These are phyloP conservation scores for Kuraishia floccosa DNA, from an alignment of 805 yeast species.

Conservation along the genomic window DNA sequence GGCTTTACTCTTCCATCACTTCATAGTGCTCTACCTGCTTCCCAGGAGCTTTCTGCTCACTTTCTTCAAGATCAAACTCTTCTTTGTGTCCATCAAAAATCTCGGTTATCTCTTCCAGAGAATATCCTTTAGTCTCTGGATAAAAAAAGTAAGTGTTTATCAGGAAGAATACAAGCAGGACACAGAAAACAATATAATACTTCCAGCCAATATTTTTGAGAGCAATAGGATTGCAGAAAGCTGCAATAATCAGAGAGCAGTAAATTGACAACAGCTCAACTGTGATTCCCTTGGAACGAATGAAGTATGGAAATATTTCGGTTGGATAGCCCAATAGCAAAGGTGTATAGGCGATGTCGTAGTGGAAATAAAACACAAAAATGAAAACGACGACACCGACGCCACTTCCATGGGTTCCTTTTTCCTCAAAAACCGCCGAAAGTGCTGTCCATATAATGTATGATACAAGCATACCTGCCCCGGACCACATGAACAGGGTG, in stretches of 20 bases:
- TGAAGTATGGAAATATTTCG: slow-evolving; percentile 23
- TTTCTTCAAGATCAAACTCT: no score
- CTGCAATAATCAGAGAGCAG: slow-evolving; percentile 9
- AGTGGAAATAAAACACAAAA: not conserved
- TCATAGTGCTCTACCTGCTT: no score
- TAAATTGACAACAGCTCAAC: slow-evolving; percentile 7
- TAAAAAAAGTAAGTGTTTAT: slow-evolving; percentile 19
- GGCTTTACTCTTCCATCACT: no score
- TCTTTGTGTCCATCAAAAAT: slow-evolving; percentile 24
- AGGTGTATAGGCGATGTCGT: not conserved
- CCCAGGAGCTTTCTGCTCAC: no score
- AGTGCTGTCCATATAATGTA: slow-evolving; percentile 31
- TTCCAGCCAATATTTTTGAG: slow-evolving; percentile 24
- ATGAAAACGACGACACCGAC: not conserved
- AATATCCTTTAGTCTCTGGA: slow-evolving; percentile 25
- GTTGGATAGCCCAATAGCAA: slow-evolving; percentile 7
- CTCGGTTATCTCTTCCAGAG: slow-evolving; percentile 25
- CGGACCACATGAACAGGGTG: slow-evolving; percentile 21
- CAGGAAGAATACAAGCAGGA: slow-evolving; percentile 17
- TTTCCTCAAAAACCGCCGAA: slow-evolving; percentile 28
- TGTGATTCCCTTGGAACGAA: slow-evolving; percentile 14
- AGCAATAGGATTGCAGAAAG: slow-evolving; percentile 20
- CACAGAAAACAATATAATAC: slow-evolving; percentile 22
- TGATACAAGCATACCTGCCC: slow-evolving; percentile 22
- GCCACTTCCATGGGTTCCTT: slow-evolving; percentile 6